A percentile compares a stretch with the other conserved stretches of the same genome.
These are phyloP conservation scores for Umbelopsis ramanniana DNA, from an alignment of 192 early-diverging fungal genomes.

Conservation along the genomic window DNA sequence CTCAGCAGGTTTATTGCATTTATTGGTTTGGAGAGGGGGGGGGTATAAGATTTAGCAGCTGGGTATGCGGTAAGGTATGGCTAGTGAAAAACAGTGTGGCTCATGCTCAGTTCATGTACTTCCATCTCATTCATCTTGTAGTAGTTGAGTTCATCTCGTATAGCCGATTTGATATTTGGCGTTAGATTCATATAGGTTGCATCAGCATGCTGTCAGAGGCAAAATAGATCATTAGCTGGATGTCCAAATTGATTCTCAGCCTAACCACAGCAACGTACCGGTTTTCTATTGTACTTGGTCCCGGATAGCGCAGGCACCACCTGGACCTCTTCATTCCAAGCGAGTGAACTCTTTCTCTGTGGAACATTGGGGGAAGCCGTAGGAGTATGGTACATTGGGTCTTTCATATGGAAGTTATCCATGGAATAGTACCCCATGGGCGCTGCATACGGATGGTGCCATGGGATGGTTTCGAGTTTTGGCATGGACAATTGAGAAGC, in stretches of 20 bases:
- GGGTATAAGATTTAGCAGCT: not conserved
- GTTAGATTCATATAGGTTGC: slow-evolving; percentile 43
- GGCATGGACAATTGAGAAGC: slow-evolving; percentile 13
- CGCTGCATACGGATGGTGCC: slow-evolving; percentile 2
- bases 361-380: not conserved
- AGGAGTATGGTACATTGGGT: not conserved
- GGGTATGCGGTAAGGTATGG: not conserved
- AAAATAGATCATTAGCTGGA: not conserved
- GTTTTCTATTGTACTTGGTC: slow-evolving; percentile 10
- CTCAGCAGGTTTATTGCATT: too few species aligned
- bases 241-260: not conserved
- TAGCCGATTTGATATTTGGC: slow-evolving; percentile 35
- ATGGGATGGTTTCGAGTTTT: not conserved
- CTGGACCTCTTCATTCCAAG: slow-evolving; percentile 15
- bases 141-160: slow-evolving; percentile 43
- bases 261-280: not conserved
- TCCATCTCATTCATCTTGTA: slow-evolving; percentile 49
- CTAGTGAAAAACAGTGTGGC: slow-evolving; percentile 46
- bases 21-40: not conserved
- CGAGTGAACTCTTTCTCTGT: not conserved
- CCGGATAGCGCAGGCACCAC: slow-evolving; percentile 2
- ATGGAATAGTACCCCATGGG: slow-evolving; percentile 1
- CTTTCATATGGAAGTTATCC: slow-evolving; percentile 9
- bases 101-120: slow-evolving; percentile 43
- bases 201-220: not conserved